Base-by-base conservation (phyloP, 768 basidiomycete species). In the Xerocomellus chrysenteron region DNA sequence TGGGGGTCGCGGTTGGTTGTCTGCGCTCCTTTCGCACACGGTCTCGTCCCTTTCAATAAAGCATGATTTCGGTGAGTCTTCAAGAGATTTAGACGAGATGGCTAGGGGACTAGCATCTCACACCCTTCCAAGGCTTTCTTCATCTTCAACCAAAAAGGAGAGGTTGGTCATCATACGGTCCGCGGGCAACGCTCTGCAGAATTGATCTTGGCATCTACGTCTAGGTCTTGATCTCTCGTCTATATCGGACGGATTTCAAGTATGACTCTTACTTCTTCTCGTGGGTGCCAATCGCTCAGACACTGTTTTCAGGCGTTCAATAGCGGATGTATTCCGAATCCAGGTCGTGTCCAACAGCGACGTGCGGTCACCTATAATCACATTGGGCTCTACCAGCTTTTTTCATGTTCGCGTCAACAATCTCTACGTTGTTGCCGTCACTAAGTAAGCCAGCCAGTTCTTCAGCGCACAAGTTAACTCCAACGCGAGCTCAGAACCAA, bases 91-190 rank as follows among this genome's bases (percentile, higher is more conserved):
- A 37, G 30, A 26, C 30, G 32, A 39, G 49, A 52, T 21, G 17
- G 24, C 11, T 40, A 55, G 13, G 35, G 30, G 13, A 41, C 36
- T 14, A 36, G 16, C 52, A 44, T 50, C 58, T 52, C 21, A 59
- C 47, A 16, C 36, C 13, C 24, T 58, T n/a, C 45, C 49, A 62
- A 98, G 95, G 95, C 92, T 47, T 98, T 98, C 84, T 98, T 98
- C 75, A 93, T 98, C 56, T 97, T 98, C 81, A 99, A 98, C 70
- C 94, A 95, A 74, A 98, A 98, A 74, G 97, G 97, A 73, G 97
- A 98, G 84, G 96, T 94, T 54, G 40, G 83, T 68, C 30, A n/a
- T 6, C 3, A n/a, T 5, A 14, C 13, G 9, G 52, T n/a, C 10
- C 19, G 16, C 19, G 8, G 14, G 41, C 16, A 12, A 37, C 21